Conservation (phyloP, 2,329 filamentous ascomycete genomes). For the Stagonosporopsis tanaceti region DNA sequence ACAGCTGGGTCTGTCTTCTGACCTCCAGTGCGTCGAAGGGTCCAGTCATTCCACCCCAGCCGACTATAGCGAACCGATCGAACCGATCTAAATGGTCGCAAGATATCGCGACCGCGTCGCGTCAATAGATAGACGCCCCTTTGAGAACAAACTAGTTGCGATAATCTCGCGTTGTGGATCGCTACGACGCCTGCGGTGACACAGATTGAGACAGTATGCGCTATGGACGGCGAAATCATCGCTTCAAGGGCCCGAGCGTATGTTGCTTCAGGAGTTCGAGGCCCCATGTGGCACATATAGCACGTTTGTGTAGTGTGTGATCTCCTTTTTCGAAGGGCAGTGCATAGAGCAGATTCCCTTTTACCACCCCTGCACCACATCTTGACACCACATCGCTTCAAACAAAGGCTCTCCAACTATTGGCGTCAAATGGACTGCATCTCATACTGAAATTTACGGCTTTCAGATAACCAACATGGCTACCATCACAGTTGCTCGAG, state of each 20-base stretch:
- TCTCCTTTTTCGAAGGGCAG: conserved; percentile 8
- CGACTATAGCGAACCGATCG: conserved; percentile 2
- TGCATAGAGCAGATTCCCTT: conserved; percentile 13
- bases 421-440: not conserved
- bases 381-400: conserved; percentile 10
- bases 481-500: not conserved
- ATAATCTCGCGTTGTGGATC: conserved; percentile 14
- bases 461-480: conserved; percentile 2
- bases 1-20: conserved; percentile 8
- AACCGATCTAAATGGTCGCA: not conserved
- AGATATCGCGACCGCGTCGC: conserved; percentile 13
- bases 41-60: conserved; percentile 18
- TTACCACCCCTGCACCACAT: conserved; percentile 5
- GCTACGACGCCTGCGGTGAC: conserved; percentile 15
- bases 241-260: not conserved
- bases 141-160: not conserved
- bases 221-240: conserved; percentile 3
- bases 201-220: conserved; percentile 11
- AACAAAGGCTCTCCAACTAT: not conserved
- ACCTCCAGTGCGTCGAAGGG: conserved; percentile 3
- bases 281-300: conserved; percentile 14
- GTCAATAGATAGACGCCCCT: not conserved
- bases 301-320: conserved; percentile 16
- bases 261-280: conserved; percentile 1
- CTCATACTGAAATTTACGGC: not conserved